Evolutionary conservation across 768 basidiomycete species (phyloP).

Genomic region (Russula sp.): DNA sequence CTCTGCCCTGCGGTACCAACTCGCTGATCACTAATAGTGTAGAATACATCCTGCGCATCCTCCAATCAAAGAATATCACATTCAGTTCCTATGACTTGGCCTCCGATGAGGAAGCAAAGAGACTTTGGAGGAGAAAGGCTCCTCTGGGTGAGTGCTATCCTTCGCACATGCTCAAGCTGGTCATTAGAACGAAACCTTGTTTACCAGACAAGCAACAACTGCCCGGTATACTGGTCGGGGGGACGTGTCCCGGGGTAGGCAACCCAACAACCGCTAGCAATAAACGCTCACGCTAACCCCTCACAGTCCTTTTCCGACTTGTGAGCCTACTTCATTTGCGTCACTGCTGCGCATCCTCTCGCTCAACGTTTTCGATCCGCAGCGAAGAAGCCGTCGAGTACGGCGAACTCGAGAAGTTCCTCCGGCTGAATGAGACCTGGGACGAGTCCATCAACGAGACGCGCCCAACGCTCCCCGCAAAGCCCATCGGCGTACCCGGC

Average conservation of each 20-base stretch:
- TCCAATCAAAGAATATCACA: conserved; percentile 81
- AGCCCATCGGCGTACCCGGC: conserved; percentile 77
- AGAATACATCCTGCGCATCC: conserved; percentile 78
- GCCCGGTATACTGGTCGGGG: conserved; percentile 78
- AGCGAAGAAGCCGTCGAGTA: conserved; percentile 86
- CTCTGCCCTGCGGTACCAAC: background rate
- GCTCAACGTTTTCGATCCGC: background rate
- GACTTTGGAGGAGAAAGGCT: conserved; percentile 75
- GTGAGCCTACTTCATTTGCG: conserved; percentile 38
- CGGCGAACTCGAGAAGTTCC: conserved; percentile 61
- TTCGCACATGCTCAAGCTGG: background rate
- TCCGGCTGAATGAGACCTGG: conserved; percentile 69
- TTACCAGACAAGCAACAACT: conserved; percentile 71
- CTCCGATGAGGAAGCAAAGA: conserved; percentile 75
- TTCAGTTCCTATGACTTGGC: conserved; percentile 82
- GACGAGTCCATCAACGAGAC: conserved; percentile 54
- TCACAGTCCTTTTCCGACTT: conserved; percentile 65
- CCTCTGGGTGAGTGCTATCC: conserved; percentile 46
- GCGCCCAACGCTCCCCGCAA: conserved; percentile 44
- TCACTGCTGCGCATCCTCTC: conserved; percentile 9
- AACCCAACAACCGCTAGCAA: conserved; percentile 7
- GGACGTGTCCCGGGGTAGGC: conserved; percentile 64
- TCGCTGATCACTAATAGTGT: conserved; percentile 6
- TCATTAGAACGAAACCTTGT: conserved; percentile 1
- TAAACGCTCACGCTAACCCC: conserved; percentile 5